Base-by-base conservation (phyloP, 1,284 basidiomycete species). In the Xerocomus tenax region DNA sequence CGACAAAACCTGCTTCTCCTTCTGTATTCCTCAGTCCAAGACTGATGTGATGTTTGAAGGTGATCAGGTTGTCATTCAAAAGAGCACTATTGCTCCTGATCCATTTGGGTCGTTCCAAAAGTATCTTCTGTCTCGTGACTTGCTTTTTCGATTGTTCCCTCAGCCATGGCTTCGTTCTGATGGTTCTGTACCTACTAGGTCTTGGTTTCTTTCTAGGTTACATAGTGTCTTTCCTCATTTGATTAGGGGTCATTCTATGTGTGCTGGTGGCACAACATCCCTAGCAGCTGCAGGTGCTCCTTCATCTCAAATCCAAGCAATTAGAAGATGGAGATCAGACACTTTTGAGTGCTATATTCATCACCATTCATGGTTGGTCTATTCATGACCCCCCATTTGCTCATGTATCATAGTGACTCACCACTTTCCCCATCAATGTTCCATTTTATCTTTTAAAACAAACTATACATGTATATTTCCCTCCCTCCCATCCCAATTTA, bases 1-100 rank as follows among this genome's bases (percentile, higher is more conserved):
- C n/a, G n/a, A n/a, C n/a, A n/a, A n/a, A n/a, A n/a, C n/a, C 65
- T 0, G 61, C 67, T 5, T 42, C 25, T 29, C 23, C 5, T 29
- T 35, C 16, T 4, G 1, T 18, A 12, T 38, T 5, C 19, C 12
- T 2, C 25, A 9, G 2, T 36, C 35, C 29, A 54, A 53, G 19
- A 10, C 44, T 2, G 44, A 55, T 34, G 0, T 25, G 0, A 12
- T 16, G 2, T 54, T 43, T 21, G 47, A 53, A 16, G 51, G 50
- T 0, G 38, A 35, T 18, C 12, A 5, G n/a, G 32, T 54, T 12
- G 13, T 36, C 6, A 21, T 54, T 10, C 41, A 42, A 42, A n/a
- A 42, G n/a, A 47, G 16, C 23, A 26, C n/a, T 3, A 21, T 32
- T 3, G 23, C 25, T 0, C 40, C 42, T 19, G 53, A 54, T 50